Percentiles rank a stretch among this genome's conserved stretches.
Evolutionary conservation across 2,329 filamentous ascomycete species (phyloP).

Genomic region (Sporothrix inflata): DNA sequence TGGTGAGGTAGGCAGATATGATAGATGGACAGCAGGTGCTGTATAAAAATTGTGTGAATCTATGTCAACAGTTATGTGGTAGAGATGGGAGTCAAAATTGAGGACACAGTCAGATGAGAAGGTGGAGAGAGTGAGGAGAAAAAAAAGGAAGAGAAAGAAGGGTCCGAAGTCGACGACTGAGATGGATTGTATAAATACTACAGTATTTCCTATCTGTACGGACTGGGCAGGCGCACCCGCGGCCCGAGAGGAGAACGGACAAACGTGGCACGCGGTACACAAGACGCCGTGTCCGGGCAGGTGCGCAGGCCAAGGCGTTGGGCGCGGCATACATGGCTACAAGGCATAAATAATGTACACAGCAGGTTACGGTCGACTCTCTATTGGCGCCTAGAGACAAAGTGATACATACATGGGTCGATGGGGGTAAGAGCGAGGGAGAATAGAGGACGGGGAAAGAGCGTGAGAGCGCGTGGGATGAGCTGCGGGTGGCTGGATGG

Average conservation of each 20-base stretch:
- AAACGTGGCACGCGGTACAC: constrained; percentile 6
- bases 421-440: neutral
- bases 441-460: neutral
- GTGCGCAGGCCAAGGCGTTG: constrained; percentile 5
- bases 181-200: constrained; percentile 1
- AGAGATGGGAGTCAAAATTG: neutral
- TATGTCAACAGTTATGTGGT: no score
- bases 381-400: neutral
- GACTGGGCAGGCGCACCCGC: neutral
- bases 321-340: neutral
- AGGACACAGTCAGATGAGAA: no score
- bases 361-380: neutral
- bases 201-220: no score
- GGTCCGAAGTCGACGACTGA: neutral
- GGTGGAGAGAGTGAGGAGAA: neutral
- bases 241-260: constrained; percentile 8
- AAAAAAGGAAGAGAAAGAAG: neutral
- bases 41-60: no score
- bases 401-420: neutral
- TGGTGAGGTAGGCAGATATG: no score
- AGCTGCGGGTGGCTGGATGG: constrained; percentile 9
- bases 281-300: constrained; percentile 5
- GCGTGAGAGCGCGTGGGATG: constrained; percentile 12
- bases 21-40: neutral
- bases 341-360: neutral